Base-by-base conservation (phyloP, 768 basidiomycete species). In the Psilocybe cubensis region DNA sequence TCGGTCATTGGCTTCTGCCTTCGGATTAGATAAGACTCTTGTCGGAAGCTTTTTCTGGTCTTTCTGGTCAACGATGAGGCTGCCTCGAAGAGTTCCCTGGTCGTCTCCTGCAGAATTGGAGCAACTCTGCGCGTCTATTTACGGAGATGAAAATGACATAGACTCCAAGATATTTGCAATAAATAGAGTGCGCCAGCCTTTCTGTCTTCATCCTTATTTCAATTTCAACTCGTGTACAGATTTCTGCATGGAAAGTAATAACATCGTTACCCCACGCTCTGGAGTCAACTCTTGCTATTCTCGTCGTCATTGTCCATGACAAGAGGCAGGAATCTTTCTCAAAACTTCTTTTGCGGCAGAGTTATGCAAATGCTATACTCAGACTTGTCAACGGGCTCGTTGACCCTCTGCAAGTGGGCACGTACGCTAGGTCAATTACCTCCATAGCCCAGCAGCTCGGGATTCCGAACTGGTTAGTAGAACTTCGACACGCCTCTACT, bases 361-460 rank as follows among this genome's bases (percentile, higher is more conserved):
- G 83, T 58, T 94, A 93, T 70, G 86, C 92, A 8, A 77, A 89
- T 23, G 87, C 94, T 1, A 77, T 97, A 57, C 89, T 96, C 57
- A 79, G 96, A 28, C 84, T 98, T 62, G 92, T 98, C 62, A 99
- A 98, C 65, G 92, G 94, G 1, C 81, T 98, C 33, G 96, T 98
- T 6, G 97, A 99, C 66, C 94, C 96, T 12, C 78, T 97, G 10
- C 97, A 99, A 67, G 81, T 85, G 9, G 93, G 95, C 6, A 82
- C 84, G 18, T 98, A 91, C 68, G 96, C 97, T 2, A 81, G 95
- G 20, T 89, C 97, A 2, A 98, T 98, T 63, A 85, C 91, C 0
- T 85, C 89, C 38, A 91, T 99, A 59, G 94, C 96, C 1, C 77
- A 80, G 3, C 92, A 96, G 66, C 82, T 99, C 10, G 89, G 89